Evolutionary conservation across 1,139 yeast genomes (phyloP), one percentile per base, ranked within the genome.

Genomic region (Diutina scorzettiae): DNA sequence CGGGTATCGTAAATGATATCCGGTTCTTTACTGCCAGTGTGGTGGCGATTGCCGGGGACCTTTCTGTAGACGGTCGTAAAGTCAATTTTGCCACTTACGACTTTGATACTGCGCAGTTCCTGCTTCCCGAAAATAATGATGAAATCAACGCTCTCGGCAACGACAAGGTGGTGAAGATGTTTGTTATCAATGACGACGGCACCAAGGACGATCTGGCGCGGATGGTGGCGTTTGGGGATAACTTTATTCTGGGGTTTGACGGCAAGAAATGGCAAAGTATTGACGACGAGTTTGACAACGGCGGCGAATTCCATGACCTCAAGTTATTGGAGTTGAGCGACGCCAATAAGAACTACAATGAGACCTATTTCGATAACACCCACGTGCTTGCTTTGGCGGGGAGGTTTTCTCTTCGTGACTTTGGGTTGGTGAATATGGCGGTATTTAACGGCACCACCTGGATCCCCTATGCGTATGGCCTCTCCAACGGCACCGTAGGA

Each of bases 351-450:
- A 16, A 37, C 24, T 14, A 37, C 19, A 37, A 37, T 17, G 31
- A 23, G 19, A 19, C 18, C 19, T 25, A 12, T 11, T 70, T 76
- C 44, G 68, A 69, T 36, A 53, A 60, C 7, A 57, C 69, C 40
- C 65, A 72, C 47, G 61, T 75, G 0, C 57, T 87, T 34, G 54
- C 81, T 16, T 71, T 83, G 2, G 64, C 84, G 3, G 97, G 97
- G 16, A 57, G 62, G 34, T 66, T 85, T 43, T 56, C 61, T 6
- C 57, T 83, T 40, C 51, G 62, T 2, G 57, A 57, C 2, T 76
- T 71, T 53, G 95, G 94, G 1, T 56, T 62, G 36, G 76, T 76
- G 1, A 77, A 82, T 43, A 72, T 81, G 24, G 91, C 93, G 0
- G 59, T 79, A 36, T 87, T 62, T 60, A 78, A 85, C 55, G 91